Evolutionary conservation across 108 stramenopile species (phyloP).

Genomic region (Bacterosira constricta): DNA sequence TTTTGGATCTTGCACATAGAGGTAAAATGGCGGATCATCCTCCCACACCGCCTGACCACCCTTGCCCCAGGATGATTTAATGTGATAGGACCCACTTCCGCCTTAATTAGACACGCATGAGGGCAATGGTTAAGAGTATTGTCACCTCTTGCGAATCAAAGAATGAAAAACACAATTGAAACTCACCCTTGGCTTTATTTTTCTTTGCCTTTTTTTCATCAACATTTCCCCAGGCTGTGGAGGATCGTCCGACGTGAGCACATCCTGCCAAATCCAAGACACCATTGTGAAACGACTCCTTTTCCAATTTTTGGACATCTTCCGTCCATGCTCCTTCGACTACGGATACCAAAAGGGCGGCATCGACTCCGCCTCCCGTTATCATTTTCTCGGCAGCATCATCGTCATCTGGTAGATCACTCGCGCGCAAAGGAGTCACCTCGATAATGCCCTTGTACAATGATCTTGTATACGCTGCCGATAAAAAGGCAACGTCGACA

Average conservation of each 20-base stretch:
- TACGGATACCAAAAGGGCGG: constrained; percentile 58
- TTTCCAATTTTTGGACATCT: constrained; percentile 72
- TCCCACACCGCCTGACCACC: constrained; percentile 77
- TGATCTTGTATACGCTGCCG: constrained; percentile 62
- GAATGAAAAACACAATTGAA: not conserved
- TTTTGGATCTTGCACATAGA: constrained; percentile 80
- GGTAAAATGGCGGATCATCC: constrained; percentile 73
- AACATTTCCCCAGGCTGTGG: constrained; percentile 81
- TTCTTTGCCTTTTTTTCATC: constrained; percentile 58
- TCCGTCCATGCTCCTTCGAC: constrained; percentile 80
- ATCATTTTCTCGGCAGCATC: constrained; percentile 62
- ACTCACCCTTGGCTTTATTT: constrained; percentile 46
- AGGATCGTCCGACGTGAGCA: constrained; percentile 74
- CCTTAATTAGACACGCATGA: no score
- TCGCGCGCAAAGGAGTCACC: constrained; percentile 57
- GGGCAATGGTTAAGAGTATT: no score
- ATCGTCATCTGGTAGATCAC: constrained; percentile 77
- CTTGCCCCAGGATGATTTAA: constrained; percentile 64
- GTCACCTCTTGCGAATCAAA: no score
- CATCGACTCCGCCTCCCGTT: constrained; percentile 78
- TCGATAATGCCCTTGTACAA: constrained; percentile 76
- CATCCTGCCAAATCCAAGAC: constrained; percentile 72
- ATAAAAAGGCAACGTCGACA: constrained; percentile 76
- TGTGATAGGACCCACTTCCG: constrained; percentile 69
- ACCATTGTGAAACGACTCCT: constrained; percentile 76